Base-by-base conservation (phyloP, 148 eudicot species). In the Agrostemma githago region DNA sequence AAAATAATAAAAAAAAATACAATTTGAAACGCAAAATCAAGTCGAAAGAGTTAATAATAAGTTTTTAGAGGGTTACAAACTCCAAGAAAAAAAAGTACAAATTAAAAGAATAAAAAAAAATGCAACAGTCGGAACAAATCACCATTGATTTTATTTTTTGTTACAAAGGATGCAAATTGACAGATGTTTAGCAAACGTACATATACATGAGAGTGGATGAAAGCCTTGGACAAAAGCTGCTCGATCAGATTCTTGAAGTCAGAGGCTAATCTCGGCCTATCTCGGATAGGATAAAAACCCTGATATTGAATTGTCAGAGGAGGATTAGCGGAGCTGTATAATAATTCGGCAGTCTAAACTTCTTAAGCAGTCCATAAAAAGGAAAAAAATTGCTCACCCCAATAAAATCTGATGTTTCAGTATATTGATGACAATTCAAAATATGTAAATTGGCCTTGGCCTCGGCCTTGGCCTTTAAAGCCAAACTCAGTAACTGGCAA, bases 331-430 rank as follows among this genome's bases (percentile, higher is more conserved):
- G 48, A 11, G 19, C 26, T 53, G 39, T 51, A 20, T 12, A 15
- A 6, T 0, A 4, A 4, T 19, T 14, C 34, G 14, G 19, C 10
- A 8, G 41, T 38, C 17, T n/a, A 71, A n/a, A 62, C 6, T 17
- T 21, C 5, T 5, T 44, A 12, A 57, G 9, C 42, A 61, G 17
- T 48, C 69, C 20, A 1, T 20, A 67, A 48, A 3, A 48, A 46
- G 51, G 7, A 46, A 46, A 10, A 6, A 46, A 46, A 46, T 54
- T 34, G 77, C 90, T 19, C 60, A 95, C 99, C 91, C 99, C 99
- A 57, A 95, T 87, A 80, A 95, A 95, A 89, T 95, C 99, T 62
- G 99, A 95, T 71, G 97, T 95, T 79, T 95, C 99, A 54, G 97
- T 90, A 74, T 90, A 92, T 78, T 92, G 99, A 75, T 95, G 99